A percentile compares a stretch with the other conserved stretches of the same genome.
Evolutionary conservation across 2,329 filamentous ascomycete genomes (phyloP).

Genomic region (Cytospora leucostoma): DNA sequence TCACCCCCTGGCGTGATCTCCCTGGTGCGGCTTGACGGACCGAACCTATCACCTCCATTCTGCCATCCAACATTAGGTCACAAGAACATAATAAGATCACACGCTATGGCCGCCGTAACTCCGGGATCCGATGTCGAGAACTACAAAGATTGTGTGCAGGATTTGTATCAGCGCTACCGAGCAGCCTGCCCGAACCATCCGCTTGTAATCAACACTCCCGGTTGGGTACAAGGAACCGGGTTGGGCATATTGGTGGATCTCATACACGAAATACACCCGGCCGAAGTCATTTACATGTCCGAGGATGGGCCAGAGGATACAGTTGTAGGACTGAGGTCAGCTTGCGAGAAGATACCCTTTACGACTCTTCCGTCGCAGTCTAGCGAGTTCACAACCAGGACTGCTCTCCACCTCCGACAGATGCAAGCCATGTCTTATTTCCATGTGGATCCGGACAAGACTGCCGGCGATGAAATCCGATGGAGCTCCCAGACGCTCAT

Average conservation of each 20-base stretch:
- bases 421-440: conserved; percentile 86
- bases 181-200: conserved; percentile 49
- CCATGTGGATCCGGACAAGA: conserved; percentile 47
- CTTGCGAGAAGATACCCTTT: conserved; percentile 45
- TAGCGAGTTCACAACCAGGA: conserved; percentile 57
- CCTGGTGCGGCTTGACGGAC: conserved; percentile 59
- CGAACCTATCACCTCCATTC: conserved; percentile 68
- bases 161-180: conserved; percentile 63
- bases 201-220: conserved; percentile 72
- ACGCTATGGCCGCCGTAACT: conserved; percentile 66
- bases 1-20: conserved; percentile 69
- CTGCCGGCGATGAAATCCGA: conserved; percentile 25
- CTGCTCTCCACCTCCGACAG: conserved; percentile 64
- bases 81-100: conserved; percentile 56
- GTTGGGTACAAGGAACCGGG: conserved; percentile 72
- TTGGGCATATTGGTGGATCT: conserved; percentile 64
- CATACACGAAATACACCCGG: conserved; percentile 54
- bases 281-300: conserved; percentile 69
- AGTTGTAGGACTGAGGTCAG: conserved; percentile 53
- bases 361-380: conserved; percentile 60
- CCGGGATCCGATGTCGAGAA: conserved; percentile 67
- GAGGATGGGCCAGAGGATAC: conserved; percentile 61
- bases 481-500: conserved; percentile 62
- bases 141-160: conserved; percentile 63
- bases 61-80: conserved; percentile 53